phyloP scores from a whole-genome alignment of 164 flowering plant species.

The Tetrastigma voinierianum region DNA sequence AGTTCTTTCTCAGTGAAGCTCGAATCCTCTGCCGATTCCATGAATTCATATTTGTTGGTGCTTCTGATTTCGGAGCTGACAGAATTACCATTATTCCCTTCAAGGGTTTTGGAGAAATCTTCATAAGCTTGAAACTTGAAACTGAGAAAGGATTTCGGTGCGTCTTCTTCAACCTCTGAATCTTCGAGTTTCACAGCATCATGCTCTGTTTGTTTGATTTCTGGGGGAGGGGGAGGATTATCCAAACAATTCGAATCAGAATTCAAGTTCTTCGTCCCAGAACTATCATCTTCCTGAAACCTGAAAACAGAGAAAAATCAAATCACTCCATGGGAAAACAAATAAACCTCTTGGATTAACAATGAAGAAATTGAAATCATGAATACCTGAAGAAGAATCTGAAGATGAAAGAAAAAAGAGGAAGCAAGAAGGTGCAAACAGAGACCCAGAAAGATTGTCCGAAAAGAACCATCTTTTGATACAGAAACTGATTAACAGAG shows the following conservation, averaged over 20 bases:
- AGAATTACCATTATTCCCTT: conserved; percentile 12
- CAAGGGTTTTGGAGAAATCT: conserved; percentile 28
- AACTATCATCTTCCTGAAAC: background rate
- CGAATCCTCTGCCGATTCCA: conserved; percentile 32
- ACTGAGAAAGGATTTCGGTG: conserved; percentile 40
- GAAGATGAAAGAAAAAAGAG: conserved; percentile 31
- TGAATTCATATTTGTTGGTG: conserved; percentile 28
- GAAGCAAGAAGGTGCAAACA: conserved; percentile 23
- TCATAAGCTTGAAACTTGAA: conserved; percentile 54
- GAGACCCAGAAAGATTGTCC: conserved; percentile 21
- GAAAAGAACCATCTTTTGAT: conserved; percentile 20
- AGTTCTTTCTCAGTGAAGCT: conserved; percentile 30
- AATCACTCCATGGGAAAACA: background rate
- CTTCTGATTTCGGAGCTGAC: conserved; percentile 10
- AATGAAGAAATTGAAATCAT: background rate
- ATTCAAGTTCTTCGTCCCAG: conserved; percentile 2
- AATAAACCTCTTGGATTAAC: background rate
- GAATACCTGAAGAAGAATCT: conserved; percentile 36
- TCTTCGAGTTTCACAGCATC: conserved; percentile 14
- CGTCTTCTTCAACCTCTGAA: conserved; percentile 34
- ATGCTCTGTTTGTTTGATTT: conserved; percentile 6
- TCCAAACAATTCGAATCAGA: conserved; percentile 2
- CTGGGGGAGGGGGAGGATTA: background rate
- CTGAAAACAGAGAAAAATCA: conserved; percentile 8
- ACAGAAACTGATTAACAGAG: conserved; percentile 13